phyloP scores from a whole-genome alignment of 441 rosid genomes.

The Euphorbia celastroides region DNA sequence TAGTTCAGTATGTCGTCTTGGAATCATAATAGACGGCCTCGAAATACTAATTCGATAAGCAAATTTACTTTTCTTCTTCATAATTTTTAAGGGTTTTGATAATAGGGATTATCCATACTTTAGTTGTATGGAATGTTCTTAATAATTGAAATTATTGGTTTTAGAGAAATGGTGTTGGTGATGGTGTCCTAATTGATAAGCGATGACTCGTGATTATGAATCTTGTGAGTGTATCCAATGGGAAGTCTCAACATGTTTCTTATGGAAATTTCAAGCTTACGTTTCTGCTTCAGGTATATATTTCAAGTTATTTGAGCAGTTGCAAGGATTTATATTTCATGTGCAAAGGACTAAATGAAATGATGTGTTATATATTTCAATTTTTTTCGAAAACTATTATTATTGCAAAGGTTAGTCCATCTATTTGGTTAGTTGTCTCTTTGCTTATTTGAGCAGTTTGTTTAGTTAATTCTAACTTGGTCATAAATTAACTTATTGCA shows the following conservation, averaged over 20 bases:
- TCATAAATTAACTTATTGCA: constrained; percentile 26
- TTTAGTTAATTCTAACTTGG: not conserved
- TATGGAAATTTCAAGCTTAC: constrained; percentile 98
- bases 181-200: constrained; percentile 55
- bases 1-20: constrained; percentile 43
- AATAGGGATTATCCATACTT: not conserved
- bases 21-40: constrained; percentile 80
- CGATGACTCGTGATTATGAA: constrained; percentile 99
- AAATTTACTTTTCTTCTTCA: not conserved
- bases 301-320: not conserved
- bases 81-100: not conserved
- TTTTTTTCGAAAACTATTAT: constrained; percentile 66
- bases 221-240: constrained; percentile 90
- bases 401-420: constrained; percentile 90
- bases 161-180: constrained; percentile 53
- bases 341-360: too few species aligned
- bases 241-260: constrained; percentile 94
- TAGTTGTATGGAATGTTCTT: not conserved
- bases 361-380: not conserved
- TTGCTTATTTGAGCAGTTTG: not conserved
- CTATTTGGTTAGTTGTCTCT: constrained; percentile 50
- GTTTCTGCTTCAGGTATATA: constrained; percentile 86
- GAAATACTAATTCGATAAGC: constrained; percentile 58
- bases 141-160: not conserved
- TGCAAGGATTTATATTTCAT: too few species aligned